Evolutionary conservation across 495 filamentous ascomycete genomes (phyloP).

Genomic region (Chlorociboria aeruginascens): DNA sequence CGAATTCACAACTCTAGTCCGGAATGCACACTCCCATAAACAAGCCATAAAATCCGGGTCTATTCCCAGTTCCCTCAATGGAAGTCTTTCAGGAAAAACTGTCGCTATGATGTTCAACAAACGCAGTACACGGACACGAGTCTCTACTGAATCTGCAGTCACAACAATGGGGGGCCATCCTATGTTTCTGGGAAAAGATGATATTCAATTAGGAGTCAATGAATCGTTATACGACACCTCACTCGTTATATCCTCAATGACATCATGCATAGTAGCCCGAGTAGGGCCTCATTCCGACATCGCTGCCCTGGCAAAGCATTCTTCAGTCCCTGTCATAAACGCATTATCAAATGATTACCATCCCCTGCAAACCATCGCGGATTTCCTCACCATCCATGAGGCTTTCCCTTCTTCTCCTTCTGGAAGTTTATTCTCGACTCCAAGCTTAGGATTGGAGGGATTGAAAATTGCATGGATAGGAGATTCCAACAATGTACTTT

Average conservation of each 20-base stretch:
- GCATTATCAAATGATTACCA: constrained; percentile 82
- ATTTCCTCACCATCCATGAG: constrained; percentile 85
- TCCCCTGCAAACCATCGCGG: constrained; percentile 84
- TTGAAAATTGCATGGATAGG: constrained; percentile 92
- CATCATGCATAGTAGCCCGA: constrained; percentile 77
- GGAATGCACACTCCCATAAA: constrained; percentile 69
- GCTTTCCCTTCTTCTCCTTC: constrained; percentile 37
- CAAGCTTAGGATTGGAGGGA: constrained; percentile 60
- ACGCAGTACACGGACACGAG: constrained; percentile 79
- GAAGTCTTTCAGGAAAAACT: constrained; percentile 57
- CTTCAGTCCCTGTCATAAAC: constrained; percentile 86
- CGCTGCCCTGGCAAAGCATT: constrained; percentile 62
- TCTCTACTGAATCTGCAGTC: constrained; percentile 84
- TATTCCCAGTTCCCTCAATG: constrained; percentile 42
- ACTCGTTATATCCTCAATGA: constrained; percentile 85
- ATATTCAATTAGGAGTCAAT: constrained; percentile 95
- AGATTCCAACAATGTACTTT: constrained; percentile 94
- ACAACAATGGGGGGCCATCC: constrained; percentile 77
- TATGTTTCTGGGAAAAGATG: constrained; percentile 89
- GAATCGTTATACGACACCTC: constrained; percentile 85
- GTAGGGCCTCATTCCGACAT: constrained; percentile 79
- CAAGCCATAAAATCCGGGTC: constrained; percentile 60
- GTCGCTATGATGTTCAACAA: constrained; percentile 96
- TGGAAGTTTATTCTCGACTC: constrained; percentile 11
- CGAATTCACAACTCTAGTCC: constrained; percentile 72